These are phyloP conservation scores for Lanzia echinophila DNA, from an alignment of 2,329 filamentous ascomycete species.

Conservation along the genomic window DNA sequence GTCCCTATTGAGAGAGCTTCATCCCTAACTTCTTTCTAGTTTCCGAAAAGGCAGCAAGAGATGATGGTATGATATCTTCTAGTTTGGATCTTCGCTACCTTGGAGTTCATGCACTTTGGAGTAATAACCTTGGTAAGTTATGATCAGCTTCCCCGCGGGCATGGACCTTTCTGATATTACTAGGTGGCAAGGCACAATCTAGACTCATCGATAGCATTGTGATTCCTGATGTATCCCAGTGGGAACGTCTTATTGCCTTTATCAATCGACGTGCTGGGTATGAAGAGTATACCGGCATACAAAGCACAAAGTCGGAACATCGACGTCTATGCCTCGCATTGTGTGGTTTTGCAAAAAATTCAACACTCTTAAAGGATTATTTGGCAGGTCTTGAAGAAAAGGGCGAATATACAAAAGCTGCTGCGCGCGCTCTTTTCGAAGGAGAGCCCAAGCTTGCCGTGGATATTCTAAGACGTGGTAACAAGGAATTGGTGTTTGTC, in stretches of 20 bases:
- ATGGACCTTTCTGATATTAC: background rate
- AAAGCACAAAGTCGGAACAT: constrained; percentile 61
- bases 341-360: constrained; percentile 61
- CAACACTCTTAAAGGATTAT: constrained; percentile 39
- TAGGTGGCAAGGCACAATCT: constrained; percentile 43
- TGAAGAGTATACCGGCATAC: constrained; percentile 55
- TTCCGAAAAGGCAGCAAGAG: constrained; percentile 55
- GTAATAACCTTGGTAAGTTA: constrained; percentile 52
- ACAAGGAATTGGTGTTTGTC: constrained; percentile 62
- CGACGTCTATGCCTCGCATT: constrained; percentile 69
- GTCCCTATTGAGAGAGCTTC: constrained; percentile 18
- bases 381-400: constrained; percentile 40
- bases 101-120: constrained; percentile 68
- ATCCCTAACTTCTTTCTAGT: constrained; percentile 33
- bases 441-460: constrained; percentile 64
- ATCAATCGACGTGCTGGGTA: constrained; percentile 58
- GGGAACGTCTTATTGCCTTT: constrained; percentile 55
- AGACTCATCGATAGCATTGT: constrained; percentile 42
- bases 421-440: constrained; percentile 69
- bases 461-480: constrained; percentile 61
- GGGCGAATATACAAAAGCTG: constrained; percentile 63
- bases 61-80: constrained; percentile 63
- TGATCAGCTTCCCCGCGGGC: background rate
- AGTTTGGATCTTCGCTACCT: constrained; percentile 69
- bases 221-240: constrained; percentile 41